Base-by-base conservation (phyloP, 768 basidiomycete genomes). In the Infundibulicybe gibba region DNA sequence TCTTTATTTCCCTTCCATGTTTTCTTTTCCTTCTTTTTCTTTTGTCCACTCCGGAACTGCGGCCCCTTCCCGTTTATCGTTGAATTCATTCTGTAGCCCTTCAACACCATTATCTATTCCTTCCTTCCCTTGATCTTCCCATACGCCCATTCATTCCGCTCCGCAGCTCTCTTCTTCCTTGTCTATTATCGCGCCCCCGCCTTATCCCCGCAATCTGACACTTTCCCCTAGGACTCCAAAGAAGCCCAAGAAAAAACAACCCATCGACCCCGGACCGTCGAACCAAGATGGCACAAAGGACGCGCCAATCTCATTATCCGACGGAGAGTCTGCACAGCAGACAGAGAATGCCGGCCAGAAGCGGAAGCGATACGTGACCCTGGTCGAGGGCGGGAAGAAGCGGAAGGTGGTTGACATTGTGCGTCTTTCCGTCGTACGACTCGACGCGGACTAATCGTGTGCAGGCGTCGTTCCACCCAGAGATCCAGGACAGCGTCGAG, bases 391-490 rank as follows among this genome's bases (percentile, higher is more conserved):
- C 15, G 83, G 81, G 38, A 89, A 87, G 77, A 81, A 82, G 71
- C 72, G 84, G 53, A 87, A 83, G 61, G 66, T 83, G 19, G 79
- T 86, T 16, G 84, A 88, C 51, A 65, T 85, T 53, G 84, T 83
- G 56, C 39, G 74, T 69, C n/a, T 5, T 31, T 13, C 9, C 13
- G 17, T 19, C 37, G 33, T 21, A 2, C 40, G 5, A 16, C 40
- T 20, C 13, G 4, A 40, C 8, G 21, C 32, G n/a, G 49, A 38
- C 43, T n/a, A 34, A n/a, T 38, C 40, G 49, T 31, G 20, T 15
- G 21, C 49, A 86, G 82, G 70, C 74, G 13, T 76, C 80, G 21
- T 93, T 93, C 70, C 81, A 87, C 49, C 77, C 83, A 0, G 81
- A 84, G 10, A 66, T 94, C 19, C 81, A 89, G 52, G 68, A 61